Evolutionary conservation across 768 basidiomycete species (phyloP).

Genomic region (Candolleomyces eurysporus): DNA sequence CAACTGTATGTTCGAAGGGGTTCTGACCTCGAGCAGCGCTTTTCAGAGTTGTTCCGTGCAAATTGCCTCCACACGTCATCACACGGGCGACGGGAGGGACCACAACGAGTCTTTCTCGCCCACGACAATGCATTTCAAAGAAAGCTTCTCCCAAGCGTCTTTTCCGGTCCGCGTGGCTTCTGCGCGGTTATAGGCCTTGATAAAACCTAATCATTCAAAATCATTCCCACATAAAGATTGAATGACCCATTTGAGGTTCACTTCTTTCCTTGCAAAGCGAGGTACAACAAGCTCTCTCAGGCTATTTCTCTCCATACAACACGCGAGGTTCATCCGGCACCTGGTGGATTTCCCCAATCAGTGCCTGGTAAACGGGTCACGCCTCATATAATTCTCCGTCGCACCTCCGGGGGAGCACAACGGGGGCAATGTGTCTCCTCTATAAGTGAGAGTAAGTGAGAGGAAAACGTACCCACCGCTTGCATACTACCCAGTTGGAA

Average conservation of each 20-base stretch:
- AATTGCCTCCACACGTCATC: background rate
- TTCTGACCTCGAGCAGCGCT: background rate
- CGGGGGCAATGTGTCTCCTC: background rate
- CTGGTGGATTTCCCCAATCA: background rate
- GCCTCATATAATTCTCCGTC: background rate
- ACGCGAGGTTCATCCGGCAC: background rate
- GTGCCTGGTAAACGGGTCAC: background rate
- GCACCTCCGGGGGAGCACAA: background rate
- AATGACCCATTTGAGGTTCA: background rate
- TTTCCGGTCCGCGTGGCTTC: background rate
- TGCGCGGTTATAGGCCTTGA: background rate
- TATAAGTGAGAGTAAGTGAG: background rate
- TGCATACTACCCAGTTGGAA: background rate
- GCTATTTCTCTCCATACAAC: background rate
- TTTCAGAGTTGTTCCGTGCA: background rate
- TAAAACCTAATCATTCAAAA: background rate
- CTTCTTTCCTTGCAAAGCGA: too few relatives aligned
- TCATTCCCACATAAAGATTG: background rate
- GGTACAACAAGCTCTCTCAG: background rate
- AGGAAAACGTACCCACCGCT: background rate
- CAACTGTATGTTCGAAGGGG: background rate
- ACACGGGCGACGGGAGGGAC: background rate
- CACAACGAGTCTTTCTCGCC: background rate
- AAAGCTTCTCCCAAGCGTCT: too few relatives aligned
- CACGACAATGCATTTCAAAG: background rate